Base-by-base conservation (phyloP, 192 early-diverging fungal species). In the Linnemannia zychae region DNA sequence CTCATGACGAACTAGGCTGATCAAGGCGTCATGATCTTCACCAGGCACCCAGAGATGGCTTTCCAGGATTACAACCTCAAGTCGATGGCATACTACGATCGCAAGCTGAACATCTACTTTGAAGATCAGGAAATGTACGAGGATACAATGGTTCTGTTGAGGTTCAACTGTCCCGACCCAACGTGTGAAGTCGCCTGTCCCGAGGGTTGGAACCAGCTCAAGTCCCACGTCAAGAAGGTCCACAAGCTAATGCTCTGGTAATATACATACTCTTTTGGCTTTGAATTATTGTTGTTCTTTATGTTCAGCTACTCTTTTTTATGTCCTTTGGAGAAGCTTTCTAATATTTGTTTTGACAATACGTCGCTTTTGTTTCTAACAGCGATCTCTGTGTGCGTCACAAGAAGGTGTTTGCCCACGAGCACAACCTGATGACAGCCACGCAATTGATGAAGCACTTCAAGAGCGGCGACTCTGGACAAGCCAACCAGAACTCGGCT, bases 381-480 rank as follows among this genome's bases (percentile, higher is more conserved):
- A 96, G 98, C 75, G 96, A 99, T 68, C 87, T 98, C 46, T 99
- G 98, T 79, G 92, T 93, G 22, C 91, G 92, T 17, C 89, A 96
- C 88, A 98, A 99, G 88, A 98, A 96, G 88, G 92, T 97, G 16
- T 99, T 99, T 88, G 91, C 96, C 0, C 95, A 97, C 87, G 98
- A 99, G 81, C 97, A 98, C 83, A 90, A 91, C 22, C 91, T 99
- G 18, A 99, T 93, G 88, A 96, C 95, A 2, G 85, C 90, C 31
- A 73, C 88, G n/a, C 91, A 95, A 33, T 91, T 99, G 20, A 90
- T 92, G n/a, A 87, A 88, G 37, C 98, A 99, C 82, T 92, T 93
- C 76, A 90, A 89, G 74, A 83, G 84, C 15, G 97, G 97, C 16
- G 97, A 95, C 53, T 68, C 79, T 48, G 74, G 80, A 24, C 78